Conservation (phyloP, 2,329 filamentous ascomycete genomes). For the Ophiostoma montium region DNA sequence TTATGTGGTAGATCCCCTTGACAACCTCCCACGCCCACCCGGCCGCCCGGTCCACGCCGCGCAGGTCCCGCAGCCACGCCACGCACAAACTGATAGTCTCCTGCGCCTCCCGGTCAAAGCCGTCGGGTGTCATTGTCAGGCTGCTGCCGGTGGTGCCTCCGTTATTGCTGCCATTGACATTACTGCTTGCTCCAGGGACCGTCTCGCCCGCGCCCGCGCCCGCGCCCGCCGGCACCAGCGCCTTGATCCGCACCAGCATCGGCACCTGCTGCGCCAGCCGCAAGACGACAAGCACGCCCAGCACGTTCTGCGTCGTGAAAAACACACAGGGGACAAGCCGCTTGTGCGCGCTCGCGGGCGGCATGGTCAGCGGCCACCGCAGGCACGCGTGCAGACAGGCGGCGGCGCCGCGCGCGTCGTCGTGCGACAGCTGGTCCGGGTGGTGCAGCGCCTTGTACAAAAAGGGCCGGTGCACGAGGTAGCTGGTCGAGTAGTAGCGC, state of each 20-base stretch:
- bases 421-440: constrained; percentile 35
- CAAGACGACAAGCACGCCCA: constrained; percentile 42
- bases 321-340: constrained; percentile 43
- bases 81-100: constrained; percentile 38
- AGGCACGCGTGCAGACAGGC: constrained; percentile 43
- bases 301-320: constrained; percentile 48
- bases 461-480: constrained; percentile 42
- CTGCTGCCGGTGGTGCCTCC: not conserved
- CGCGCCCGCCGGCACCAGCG: not conserved
- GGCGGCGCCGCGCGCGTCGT: constrained; percentile 40
- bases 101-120: constrained; percentile 35
- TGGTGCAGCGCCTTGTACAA: constrained; percentile 46
- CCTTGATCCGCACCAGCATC: constrained; percentile 34
- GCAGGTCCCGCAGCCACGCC: constrained; percentile 46
- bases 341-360: constrained; percentile 42
- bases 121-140: constrained; percentile 11
- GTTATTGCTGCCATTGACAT: no score
- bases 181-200: no score
- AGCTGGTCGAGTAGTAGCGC: constrained; percentile 44
- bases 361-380: constrained; percentile 45
- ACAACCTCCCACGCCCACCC: constrained; percentile 41
- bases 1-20: constrained; percentile 27
- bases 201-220: no score
- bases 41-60: constrained; percentile 37
- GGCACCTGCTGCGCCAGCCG: constrained; percentile 38